Evolutionary conservation across 164 flowering plant species (phyloP), one percentile per base, ranked within the genome.

Genomic region (Magnolia changhungtana): DNA sequence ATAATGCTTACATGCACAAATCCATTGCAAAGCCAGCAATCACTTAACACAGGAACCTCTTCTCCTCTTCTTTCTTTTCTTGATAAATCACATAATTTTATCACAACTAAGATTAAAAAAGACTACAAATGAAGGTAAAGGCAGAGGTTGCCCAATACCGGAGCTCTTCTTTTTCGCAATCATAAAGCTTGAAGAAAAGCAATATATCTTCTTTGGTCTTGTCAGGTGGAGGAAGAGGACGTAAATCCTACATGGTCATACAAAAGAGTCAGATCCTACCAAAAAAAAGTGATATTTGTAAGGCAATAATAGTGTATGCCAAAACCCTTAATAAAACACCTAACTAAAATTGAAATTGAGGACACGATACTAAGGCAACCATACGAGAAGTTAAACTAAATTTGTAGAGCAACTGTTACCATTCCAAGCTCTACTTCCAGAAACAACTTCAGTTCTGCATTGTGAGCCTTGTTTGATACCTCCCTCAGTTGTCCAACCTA

Each of bases 121-220:
- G 45, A 37, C 45, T 5, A 37, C 45, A 37, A 37, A 37, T 5
- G 7, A 37, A 37, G 45, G 45, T 37, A 37, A 9, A 55, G 61
- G 18, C 61, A 55, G 18, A 16, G 18, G 61, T 2, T 55, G 61
- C 18, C 18, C 58, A 14, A 37, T 78, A 96, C 99, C 97, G 81
- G 27, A 96, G 87, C 81, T 89, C 94, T 85, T 88, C 90, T 83
- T 94, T 96, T 77, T 82, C 88, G 67, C 97, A 93, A 74, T 91
- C 91, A 88, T 94, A 96, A 78, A 94, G 91, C 84, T 96, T 96
- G 81, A 96, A 94, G 87, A 96, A 94, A 63, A 96, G 94, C 63
- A 96, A 80, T 77, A 90, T 89, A 74, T 96, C 98, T 50, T 94
- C 99, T 80, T 87, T 92, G n/a, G 85, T 86, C 77, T 91, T 94